Percentiles rank a stretch among this genome's conserved stretches.
These are phyloP conservation scores for Gracilaria vermiculophylla DNA, from an alignment of 23 red algal species.

Conservation along the genomic window DNA sequence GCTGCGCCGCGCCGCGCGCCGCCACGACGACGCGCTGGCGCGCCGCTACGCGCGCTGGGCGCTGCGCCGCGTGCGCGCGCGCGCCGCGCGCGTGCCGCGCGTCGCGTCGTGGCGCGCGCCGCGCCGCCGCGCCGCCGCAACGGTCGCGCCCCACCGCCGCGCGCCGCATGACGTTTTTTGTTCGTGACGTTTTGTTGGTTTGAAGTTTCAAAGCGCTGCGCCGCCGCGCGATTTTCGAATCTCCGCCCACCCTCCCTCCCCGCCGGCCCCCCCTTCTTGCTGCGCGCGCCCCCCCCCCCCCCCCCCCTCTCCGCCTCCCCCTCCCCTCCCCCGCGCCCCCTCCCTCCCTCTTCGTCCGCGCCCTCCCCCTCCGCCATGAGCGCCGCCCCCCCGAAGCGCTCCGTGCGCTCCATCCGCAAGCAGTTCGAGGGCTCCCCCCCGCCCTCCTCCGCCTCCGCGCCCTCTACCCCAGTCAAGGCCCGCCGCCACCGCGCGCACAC, in stretches of 20 bases:
- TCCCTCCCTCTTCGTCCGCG: not conserved
- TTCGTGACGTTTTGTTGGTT: too few relatives aligned
- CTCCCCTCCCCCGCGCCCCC: not conserved
- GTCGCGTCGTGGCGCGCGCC: not conserved
- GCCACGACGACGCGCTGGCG: constrained; percentile 29
- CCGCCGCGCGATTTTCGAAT: not conserved
- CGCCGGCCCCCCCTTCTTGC: not conserved
- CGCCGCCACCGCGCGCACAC: too few relatives aligned
- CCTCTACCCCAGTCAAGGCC: constrained; percentile 28
- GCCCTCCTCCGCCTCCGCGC: constrained; percentile 33
- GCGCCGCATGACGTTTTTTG: not conserved
- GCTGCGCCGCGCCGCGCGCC: not conserved
- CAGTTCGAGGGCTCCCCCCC: constrained; percentile 26
- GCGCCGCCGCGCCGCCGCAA: not conserved
- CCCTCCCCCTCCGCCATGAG: not conserved
- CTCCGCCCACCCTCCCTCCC: not conserved
- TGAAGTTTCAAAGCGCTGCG: constrained; percentile 1
- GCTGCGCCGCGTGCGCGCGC: constrained; percentile 7
- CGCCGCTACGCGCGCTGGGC: constrained; percentile 70
- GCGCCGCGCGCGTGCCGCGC: not conserved
- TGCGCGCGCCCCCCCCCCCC: not conserved
- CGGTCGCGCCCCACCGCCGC: not conserved
- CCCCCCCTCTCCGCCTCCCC: not conserved
- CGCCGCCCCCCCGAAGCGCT: constrained; percentile 23
- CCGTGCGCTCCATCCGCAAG: constrained; percentile 52